Conservation (phyloP, 495 filamentous ascomycete genomes). For the Penicillium longicatenatum region DNA sequence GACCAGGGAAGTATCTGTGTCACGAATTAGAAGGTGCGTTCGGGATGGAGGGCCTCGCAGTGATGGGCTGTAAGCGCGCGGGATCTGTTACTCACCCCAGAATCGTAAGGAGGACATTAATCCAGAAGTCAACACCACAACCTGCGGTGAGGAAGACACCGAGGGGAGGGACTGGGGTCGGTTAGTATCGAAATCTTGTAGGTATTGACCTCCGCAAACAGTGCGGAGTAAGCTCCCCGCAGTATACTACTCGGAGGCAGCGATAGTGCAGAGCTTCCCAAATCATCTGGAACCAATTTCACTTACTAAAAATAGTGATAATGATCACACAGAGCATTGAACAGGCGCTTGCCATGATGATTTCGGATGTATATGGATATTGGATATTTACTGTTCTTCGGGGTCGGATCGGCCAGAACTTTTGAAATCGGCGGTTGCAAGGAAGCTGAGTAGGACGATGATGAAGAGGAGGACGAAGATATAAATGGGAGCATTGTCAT, state of each 20-base stretch:
- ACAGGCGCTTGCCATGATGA: slow-evolving; percentile 39
- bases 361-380: slow-evolving; percentile 7
- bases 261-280: background rate
- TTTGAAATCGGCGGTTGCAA: slow-evolving; percentile 31
- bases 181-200: slow-evolving; percentile 15
- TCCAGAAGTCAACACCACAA: slow-evolving; percentile 63
- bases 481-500: slow-evolving; percentile 35
- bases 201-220: background rate
- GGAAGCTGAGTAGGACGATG: slow-evolving; percentile 32
- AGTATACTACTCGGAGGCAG: background rate
- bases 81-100: slow-evolving; percentile 52
- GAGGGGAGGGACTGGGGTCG: slow-evolving; percentile 58
- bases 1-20: slow-evolving; percentile 70
- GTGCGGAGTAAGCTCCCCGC: background rate
- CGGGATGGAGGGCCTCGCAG: background rate
- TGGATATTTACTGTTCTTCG: slow-evolving; percentile 7
- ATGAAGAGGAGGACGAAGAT: slow-evolving; percentile 36
- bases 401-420: slow-evolving; percentile 12
- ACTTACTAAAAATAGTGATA: slow-evolving; percentile 60
- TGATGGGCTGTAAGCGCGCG: background rate
- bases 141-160: slow-evolving; percentile 65
- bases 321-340: slow-evolving; percentile 53
- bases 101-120: slow-evolving; percentile 64
- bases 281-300: background rate
- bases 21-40: background rate